Evolutionary conservation across 768 basidiomycete genomes (phyloP).

Genomic region (Trametes maxima): DNA sequence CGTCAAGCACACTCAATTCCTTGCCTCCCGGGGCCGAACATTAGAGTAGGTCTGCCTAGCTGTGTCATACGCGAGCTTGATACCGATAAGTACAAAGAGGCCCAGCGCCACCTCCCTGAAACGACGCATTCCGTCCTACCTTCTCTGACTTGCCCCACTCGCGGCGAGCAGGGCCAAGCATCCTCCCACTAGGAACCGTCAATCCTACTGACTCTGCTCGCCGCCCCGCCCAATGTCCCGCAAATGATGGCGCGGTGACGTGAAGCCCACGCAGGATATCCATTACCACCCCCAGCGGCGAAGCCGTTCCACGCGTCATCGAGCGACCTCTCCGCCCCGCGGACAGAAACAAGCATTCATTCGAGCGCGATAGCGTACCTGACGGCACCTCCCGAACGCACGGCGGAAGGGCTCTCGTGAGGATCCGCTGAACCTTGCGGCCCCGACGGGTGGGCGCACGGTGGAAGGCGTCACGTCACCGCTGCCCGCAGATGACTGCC

Average conservation of each 20-base stretch:
- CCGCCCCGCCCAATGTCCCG: too few species aligned
- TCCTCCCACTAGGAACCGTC: too few species aligned
- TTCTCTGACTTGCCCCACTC: too few species aligned
- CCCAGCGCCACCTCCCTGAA: background rate
- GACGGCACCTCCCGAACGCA: background rate
- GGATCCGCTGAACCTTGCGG: background rate
- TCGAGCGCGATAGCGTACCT: background rate
- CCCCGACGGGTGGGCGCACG: background rate
- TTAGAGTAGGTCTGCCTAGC: background rate
- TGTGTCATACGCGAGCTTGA: background rate
- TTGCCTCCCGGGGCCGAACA: background rate
- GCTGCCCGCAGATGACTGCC: constrained; percentile 12
- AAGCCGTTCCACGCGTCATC: too few species aligned
- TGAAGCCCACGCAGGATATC: too few species aligned
- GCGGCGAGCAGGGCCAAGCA: too few species aligned
- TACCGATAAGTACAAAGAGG: background rate
- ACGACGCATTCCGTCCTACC: too few species aligned
- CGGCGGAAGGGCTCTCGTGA: background rate
- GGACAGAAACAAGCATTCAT: too few species aligned
- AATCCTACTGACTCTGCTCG: too few species aligned
- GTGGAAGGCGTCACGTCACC: constrained; percentile 1
- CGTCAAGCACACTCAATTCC: background rate
- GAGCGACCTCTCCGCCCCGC: too few species aligned
- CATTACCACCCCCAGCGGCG: too few species aligned
- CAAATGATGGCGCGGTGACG: too few species aligned